Evolutionary conservation across 371 early-diverging fungal species (phyloP).

Genomic region (Dichotomocladium elegans): DNA sequence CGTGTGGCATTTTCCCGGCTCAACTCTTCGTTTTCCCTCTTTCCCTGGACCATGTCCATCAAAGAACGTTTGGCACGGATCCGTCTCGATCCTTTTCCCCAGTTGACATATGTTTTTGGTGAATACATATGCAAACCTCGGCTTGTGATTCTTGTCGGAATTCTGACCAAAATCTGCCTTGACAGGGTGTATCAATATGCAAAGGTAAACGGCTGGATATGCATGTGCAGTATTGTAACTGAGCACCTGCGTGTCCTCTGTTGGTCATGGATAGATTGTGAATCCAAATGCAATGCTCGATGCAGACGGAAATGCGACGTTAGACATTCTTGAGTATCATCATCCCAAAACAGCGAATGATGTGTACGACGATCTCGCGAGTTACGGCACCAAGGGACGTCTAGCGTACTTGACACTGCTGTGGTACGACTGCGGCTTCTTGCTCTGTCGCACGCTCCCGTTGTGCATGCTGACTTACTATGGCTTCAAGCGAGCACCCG

Average conservation of each 20-base stretch:
- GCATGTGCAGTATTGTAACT: background rate
- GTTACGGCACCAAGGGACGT: slow-evolving; percentile 39
- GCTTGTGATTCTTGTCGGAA: slow-evolving; percentile 27
- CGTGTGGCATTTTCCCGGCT: background rate
- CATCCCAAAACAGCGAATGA: slow-evolving; percentile 26
- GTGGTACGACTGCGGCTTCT: slow-evolving; percentile 33
- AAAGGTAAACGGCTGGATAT: slow-evolving; percentile 23
- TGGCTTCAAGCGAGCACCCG: slow-evolving; percentile 30
- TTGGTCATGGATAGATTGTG: slow-evolving; percentile 23
- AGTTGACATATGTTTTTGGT: slow-evolving; percentile 17
- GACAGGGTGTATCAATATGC: slow-evolving; percentile 43
- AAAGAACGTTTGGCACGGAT: slow-evolving; percentile 21
- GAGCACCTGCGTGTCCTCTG: slow-evolving; percentile 1
- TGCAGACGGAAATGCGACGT: slow-evolving; percentile 21
- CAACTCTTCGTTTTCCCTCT: background rate
- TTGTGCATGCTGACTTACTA: slow-evolving; percentile 29
- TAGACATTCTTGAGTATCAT: slow-evolving; percentile 45
- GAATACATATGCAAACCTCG: slow-evolving; percentile 35
- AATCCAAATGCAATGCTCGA: slow-evolving; percentile 34
- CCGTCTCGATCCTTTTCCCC: slow-evolving; percentile 39
- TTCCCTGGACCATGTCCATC: background rate
- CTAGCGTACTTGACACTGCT: slow-evolving; percentile 34
- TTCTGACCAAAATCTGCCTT: slow-evolving; percentile 38
- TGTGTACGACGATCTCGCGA: slow-evolving; percentile 23
- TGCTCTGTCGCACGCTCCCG: slow-evolving; percentile 30